Evolutionary conservation across 108 stramenopile genomes (phyloP), one percentile per base, ranked within the genome.

Genomic region (Nannochloropsis gaditana): DNA sequence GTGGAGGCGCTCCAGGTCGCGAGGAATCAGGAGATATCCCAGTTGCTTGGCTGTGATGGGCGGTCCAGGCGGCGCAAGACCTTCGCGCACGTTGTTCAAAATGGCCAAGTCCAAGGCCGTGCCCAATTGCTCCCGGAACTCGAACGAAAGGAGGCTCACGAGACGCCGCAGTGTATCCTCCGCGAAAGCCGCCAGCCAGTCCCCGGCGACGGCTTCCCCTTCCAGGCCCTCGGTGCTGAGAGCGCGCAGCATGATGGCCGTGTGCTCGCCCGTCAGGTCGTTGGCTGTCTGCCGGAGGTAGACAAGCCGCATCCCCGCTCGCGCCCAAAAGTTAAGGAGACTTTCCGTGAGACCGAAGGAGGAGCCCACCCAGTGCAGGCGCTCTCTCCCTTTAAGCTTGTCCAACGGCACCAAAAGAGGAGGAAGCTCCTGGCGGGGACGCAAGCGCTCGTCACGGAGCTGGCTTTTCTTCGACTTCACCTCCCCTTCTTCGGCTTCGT

Each of bases 231-330:
- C 85, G 9, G 82, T 92, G 43, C 94, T 93, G 17, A 98, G 91
- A 19, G 96, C 93, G 11, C 95, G 90, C 44, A 97, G 90, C 95
- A 98, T 96, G 81, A 99, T 97, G 42, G 94, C 91, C 11, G 86
- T 21, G 43, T 97, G 94, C 89, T 98, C 99, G 5, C 97, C 99
- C 5, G 99, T 99, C 79, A 99, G 91, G 44, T 98, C 97, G 89
- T 97, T 99, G 80, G 95, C 91, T 4, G 97, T 99, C 90, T 99
- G 99, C 6, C 99, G 95, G 80, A 98, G 89, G 86, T 99, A 99
- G 43, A 97, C 89, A 85, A 97, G 89, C 21, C 90, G 89, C 94
- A 97, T 96, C 1, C 96, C 96, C 2, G 93, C 91, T 45, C 92
- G 91, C 41, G 92, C 84, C 99, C 99, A 99, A 89, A 98, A 98